A percentile compares a stretch with the other conserved stretches of the same genome.
Evolutionary conservation across 2,329 filamentous ascomycete genomes (phyloP).

Genomic region (Colletotrichum sp.): DNA sequence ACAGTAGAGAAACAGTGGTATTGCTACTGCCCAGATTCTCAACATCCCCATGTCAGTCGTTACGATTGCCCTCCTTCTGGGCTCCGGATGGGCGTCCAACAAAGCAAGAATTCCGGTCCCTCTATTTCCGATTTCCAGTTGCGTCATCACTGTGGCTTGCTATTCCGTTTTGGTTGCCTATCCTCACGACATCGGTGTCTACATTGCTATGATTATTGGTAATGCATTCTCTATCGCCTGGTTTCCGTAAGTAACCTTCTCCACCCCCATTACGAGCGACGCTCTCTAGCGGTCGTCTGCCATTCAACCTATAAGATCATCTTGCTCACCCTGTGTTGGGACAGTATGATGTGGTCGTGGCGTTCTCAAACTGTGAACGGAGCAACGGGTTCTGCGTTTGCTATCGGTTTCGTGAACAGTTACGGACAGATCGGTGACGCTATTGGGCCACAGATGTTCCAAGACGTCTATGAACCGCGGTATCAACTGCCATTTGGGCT

Average conservation of each 20-base stretch:
- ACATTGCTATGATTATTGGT: background rate
- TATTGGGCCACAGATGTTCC: background rate
- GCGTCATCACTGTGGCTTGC: background rate
- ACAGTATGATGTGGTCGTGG: background rate
- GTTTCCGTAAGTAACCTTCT: background rate
- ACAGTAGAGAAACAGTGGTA: background rate
- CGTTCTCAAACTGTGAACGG: background rate
- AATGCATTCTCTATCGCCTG: background rate
- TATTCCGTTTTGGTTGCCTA: background rate
- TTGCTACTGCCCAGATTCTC: background rate
- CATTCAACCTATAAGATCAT: accelerated
- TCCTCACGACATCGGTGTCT: background rate
- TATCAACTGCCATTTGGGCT: background rate
- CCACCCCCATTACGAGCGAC: background rate
- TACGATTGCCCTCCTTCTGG: background rate
- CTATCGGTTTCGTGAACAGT: background rate
- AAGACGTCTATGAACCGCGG: background rate
- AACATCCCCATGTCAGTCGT: background rate
- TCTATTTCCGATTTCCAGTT: background rate
- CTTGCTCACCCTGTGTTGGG: background rate
- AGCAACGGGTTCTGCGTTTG: background rate
- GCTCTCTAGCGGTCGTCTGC: background rate
- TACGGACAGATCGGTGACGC: background rate
- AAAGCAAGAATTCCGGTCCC: background rate
- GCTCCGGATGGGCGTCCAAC: background rate